Base-by-base conservation (phyloP, 1,139 yeast species). In the Kazachstania sp. region DNA sequence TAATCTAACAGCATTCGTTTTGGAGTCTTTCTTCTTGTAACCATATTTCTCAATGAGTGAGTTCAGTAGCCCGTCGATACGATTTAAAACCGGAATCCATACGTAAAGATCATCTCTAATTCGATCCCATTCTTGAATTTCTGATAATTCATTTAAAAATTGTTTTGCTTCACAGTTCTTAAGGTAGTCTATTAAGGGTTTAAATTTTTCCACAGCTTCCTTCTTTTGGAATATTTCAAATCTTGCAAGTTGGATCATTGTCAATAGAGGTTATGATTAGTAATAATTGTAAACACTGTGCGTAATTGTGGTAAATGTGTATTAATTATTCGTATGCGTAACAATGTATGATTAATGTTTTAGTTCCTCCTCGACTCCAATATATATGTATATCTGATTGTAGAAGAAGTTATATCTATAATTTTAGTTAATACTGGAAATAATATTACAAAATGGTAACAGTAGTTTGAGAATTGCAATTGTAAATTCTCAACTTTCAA, bases 11-110 rank as follows among this genome's bases (percentile, higher is more conserved):
- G 59, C 62, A n/a, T 73, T 77, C 16, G 72, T 70, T 44, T 55
- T 58, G 34, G 50, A 50, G 45, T 60, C 60, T 6, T 49, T 30
- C 5, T 58, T 48, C 13, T 52, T 49, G 46, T 62, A 72, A 6
- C 71, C 73, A 58, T 86, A 84, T 52, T 77, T 77, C 13, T 66
- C 65, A 26, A 83, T 75, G 37, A 74, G 67, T 4, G 57, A 55
- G 46, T 81, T 85, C 48, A 86, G 69, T 18, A 85, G 72, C 13
- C 71, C 74, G 61, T 88, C 97, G 57, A 88, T 79, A 54, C 83
- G 72, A 63, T 88, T 84, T 54, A 90, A 70, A 1, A 86, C 78
- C 0, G 83, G 75, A 19, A 86, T 75, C 95, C 95, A 90, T 51
- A 81, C 83, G 54, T 76, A 75, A 41, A 90, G 65, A 55, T 86